These are phyloP conservation scores for Catharanthus roseus DNA, from an alignment of 257 asterid species.

Conservation along the genomic window DNA sequence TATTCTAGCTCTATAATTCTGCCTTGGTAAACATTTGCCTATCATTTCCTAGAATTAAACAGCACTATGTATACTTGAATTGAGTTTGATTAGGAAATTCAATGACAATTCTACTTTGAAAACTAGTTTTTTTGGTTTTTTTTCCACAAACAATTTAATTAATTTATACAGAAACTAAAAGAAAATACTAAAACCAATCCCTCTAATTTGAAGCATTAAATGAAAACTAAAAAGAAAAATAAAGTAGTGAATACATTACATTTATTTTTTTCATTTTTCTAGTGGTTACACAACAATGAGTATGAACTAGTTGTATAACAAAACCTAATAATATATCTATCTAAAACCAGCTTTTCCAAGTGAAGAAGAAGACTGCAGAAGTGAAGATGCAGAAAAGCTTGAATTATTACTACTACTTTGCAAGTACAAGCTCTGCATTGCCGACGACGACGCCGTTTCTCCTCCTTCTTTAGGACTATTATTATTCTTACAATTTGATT, in stretches of 20 bases:
- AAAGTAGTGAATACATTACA: background rate
- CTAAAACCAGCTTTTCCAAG: conserved; percentile 33
- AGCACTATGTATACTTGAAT: too few species aligned
- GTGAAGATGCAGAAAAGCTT: conserved; percentile 68
- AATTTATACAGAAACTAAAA: too few species aligned
- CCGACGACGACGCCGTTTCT: conserved; percentile 44
- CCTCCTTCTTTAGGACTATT: background rate
- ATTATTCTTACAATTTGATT: conserved; percentile 22
- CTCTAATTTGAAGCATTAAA: too few species aligned
- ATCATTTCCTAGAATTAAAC: too few species aligned
- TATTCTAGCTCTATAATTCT: too few species aligned
- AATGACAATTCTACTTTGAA: too few species aligned
- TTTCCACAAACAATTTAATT: too few species aligned
- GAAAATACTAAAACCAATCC: too few species aligned
- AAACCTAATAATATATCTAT: conserved; percentile 12
- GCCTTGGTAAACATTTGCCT: too few species aligned
- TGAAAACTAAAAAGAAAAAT: too few species aligned
- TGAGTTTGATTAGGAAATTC: too few species aligned
- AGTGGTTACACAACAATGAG: background rate
- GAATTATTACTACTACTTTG: conserved; percentile 43
- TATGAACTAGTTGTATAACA: background rate
- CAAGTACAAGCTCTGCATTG: conserved; percentile 42
- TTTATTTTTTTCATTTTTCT: background rate
- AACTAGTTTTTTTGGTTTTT: too few species aligned
- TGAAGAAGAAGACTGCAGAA: conserved; percentile 50